Conservation (phyloP, 2,329 filamentous ascomycete genomes). For the Venturia pyrina region DNA sequence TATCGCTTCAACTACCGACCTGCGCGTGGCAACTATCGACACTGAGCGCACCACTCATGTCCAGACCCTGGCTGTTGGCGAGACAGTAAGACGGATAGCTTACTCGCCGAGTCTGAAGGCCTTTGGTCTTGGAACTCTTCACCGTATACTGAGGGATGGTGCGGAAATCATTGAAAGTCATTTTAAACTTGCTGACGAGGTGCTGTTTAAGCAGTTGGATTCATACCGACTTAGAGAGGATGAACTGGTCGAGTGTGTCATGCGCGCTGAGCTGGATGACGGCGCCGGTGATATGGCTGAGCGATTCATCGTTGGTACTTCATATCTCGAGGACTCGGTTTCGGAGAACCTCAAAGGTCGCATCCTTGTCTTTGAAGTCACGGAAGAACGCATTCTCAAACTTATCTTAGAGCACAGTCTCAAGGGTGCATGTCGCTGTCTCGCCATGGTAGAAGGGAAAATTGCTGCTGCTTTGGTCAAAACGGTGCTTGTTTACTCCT, state of each 20-base stretch:
- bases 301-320: constrained; percentile 85
- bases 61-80: constrained; percentile 63
- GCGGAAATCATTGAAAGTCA: constrained; percentile 68
- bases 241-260: constrained; percentile 78
- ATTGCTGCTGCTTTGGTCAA: constrained; percentile 86
- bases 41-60: constrained; percentile 81
- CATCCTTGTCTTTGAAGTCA: constrained; percentile 76
- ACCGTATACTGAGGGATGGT: constrained; percentile 58
- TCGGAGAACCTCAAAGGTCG: constrained; percentile 52
- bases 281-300: constrained; percentile 51
- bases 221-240: constrained; percentile 53
- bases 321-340: constrained; percentile 56
- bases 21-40: constrained; percentile 76
- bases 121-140: constrained; percentile 81
- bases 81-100: constrained; percentile 77
- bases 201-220: constrained; percentile 71
- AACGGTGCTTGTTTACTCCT: constrained; percentile 57
- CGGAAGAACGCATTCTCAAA: constrained; percentile 62
- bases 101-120: constrained; percentile 71
- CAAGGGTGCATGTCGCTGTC: constrained; percentile 69
- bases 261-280: constrained; percentile 62
- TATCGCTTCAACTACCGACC: constrained; percentile 63
- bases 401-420: constrained; percentile 59
- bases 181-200: constrained; percentile 86
- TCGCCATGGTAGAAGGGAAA: constrained; percentile 60